These are phyloP conservation scores for Ampelocalamus luodianensis DNA, from an alignment of 176 grass and related monocot species.

Conservation along the genomic window DNA sequence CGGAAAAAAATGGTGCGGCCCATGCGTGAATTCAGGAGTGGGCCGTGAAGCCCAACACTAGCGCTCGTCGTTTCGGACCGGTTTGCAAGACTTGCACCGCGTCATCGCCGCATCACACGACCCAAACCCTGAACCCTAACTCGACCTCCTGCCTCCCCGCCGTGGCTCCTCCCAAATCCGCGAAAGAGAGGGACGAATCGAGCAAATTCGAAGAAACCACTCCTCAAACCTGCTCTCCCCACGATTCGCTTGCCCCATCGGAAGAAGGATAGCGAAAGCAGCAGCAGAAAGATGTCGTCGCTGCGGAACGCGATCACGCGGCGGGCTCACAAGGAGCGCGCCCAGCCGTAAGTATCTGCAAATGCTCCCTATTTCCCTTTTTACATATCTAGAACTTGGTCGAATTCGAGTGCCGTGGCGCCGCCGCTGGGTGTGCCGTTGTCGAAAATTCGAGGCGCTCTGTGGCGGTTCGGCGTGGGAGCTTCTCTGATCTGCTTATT, in stretches of 20 bases:
- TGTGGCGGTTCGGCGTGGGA: not conserved
- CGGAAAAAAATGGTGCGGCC: too few species aligned
- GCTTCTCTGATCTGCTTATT: not conserved
- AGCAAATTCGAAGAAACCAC: not conserved
- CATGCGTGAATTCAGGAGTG: not conserved
- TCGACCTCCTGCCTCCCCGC: not conserved
- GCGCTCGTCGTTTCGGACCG: too few species aligned
- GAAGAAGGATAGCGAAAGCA: not conserved
- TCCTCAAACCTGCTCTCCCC: too few species aligned
- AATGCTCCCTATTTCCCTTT: not conserved
- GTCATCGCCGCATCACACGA: not conserved
- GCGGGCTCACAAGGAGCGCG: constrained; percentile 86
- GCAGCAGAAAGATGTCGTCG: constrained; percentile 64
- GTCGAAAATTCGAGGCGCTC: not conserved
- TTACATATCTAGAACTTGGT: not conserved
- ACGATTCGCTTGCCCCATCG: not conserved
- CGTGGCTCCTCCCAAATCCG: not conserved
- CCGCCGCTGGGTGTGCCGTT: not conserved
- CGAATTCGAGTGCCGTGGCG: not conserved
- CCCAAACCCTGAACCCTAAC: constrained; percentile 46
- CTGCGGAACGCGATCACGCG: constrained; percentile 86
- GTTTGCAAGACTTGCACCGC: not conserved
- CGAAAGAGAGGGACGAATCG: not conserved
- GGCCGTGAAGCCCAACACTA: not conserved
- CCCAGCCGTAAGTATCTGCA: constrained; percentile 71